These are phyloP conservation scores for Teunomyces atbi DNA, from an alignment of 805 yeast species.

Conservation along the genomic window DNA sequence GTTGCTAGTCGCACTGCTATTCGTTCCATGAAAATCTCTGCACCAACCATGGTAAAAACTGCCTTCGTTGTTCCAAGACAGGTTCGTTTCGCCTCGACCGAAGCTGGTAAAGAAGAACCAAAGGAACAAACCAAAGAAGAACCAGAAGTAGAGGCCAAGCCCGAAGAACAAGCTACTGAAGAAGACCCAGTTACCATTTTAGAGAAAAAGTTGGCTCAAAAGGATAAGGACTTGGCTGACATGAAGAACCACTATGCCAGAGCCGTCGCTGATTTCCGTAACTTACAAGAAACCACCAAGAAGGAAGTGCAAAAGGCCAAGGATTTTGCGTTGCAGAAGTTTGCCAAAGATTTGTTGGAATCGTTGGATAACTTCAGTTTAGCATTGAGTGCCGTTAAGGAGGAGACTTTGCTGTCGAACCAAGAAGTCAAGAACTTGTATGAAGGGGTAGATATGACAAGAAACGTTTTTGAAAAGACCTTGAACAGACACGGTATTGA, in stretches of 20 bases:
- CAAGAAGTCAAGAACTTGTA: constrained; percentile 69
- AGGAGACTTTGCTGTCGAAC: constrained; percentile 56
- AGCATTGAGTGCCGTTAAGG: constrained; percentile 71
- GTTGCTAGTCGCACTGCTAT: constrained; percentile 8
- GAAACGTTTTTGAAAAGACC: constrained; percentile 81
- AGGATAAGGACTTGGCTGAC: constrained; percentile 73
- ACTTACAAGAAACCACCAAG: constrained; percentile 86
- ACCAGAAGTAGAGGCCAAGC: constrained; percentile 7
- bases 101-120: constrained; percentile 10
- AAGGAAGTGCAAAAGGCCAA: constrained; percentile 82
- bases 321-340: constrained; percentile 89
- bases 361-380: constrained; percentile 88
- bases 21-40: constrained; percentile 11
- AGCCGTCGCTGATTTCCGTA: constrained; percentile 88
- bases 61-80: constrained; percentile 12
- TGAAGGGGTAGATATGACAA: constrained; percentile 91
- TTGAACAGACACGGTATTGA: constrained; percentile 74
- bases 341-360: constrained; percentile 85
- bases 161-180: constrained; percentile 10
- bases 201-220: constrained; percentile 54
- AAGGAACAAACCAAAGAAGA: constrained; percentile 5
- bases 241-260: constrained; percentile 80
- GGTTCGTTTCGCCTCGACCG: constrained; percentile 19
- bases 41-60: constrained; percentile 12
- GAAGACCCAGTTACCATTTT: constrained; percentile 26